Base-by-base conservation (phyloP, 1,139 yeast genomes). In the Magnusiomyces magnusii region DNA sequence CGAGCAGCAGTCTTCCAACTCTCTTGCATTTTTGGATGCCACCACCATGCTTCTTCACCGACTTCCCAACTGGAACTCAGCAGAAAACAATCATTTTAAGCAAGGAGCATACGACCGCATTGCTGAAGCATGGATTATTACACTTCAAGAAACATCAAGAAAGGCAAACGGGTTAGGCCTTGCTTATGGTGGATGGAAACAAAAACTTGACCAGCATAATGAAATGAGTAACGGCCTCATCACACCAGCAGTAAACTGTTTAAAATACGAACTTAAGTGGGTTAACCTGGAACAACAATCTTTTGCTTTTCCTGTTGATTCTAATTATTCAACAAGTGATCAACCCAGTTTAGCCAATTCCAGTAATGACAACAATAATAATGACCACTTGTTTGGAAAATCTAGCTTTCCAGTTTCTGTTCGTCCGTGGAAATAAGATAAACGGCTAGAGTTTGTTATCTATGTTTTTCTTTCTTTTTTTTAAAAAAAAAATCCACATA, bases 41-140 rank as follows among this genome's bases (percentile, higher is more conserved):
- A 82, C 90, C 55, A 84, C 95, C 0, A 75, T 76, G 56, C 73
- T 88, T 61, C 78, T 91, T 61, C 83, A 83, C 63, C 80, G 79
- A 60, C 75, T 90, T 61, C 98, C 98, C 17, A 79, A 80, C 55
- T 92, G 95, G 76, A 71, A 82, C 57, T 82, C 85, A 61, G 77
- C 81, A 56, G 85, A 86, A 65, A 87, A 87, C 72, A 90, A 86
- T 70, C 86, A 87, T 69, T 86, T 85, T 66, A 82, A 82, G 66
- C 77, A 78, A 63, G 78, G 86, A 69, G 93, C 96, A 47, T 84
- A 86, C 69, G 95, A 89, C 66, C 95, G 90, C 71, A 75, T 93
- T 25, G 81, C 88, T 39, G 80, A 82, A 61, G 88, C 95, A 17
- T 89, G 96, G 89, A 75, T 81, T 58, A 79, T 85, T 44, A 81